These are phyloP conservation scores for Colletotrichum sublineola DNA, from an alignment of 2,329 filamentous ascomycete species.

Conservation along the genomic window DNA sequence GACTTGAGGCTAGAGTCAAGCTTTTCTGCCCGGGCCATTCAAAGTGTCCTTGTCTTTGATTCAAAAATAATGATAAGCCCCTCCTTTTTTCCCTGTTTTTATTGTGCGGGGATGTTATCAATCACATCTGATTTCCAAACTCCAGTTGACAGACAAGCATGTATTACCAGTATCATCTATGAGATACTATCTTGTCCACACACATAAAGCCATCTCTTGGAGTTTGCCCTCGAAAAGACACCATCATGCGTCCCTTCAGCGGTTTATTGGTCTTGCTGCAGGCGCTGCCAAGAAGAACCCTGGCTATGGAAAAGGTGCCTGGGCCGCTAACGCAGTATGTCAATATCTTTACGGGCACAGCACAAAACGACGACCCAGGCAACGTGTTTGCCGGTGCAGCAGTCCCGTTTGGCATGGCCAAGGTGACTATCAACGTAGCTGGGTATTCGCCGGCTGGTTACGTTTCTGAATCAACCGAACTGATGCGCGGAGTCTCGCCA, in stretches of 20 bases:
- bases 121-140: no score
- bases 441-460: slow-evolving; percentile 20
- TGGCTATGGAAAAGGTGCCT: not conserved
- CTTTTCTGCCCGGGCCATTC: no score
- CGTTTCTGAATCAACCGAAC: not conserved
- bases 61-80: no score
- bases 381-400: slow-evolving; percentile 22
- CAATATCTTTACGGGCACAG: slow-evolving; percentile 21
- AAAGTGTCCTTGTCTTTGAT: no score
- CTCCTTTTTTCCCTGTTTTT: no score
- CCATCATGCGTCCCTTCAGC: not conserved
- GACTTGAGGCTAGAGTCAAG: no score
- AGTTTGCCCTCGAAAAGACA: not conserved
- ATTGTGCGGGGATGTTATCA: no score
- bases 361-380: slow-evolving; percentile 14
- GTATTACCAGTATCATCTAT: no score
- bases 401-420: slow-evolving; percentile 18
- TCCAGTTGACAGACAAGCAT: no score
- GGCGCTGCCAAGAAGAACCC: not conserved
- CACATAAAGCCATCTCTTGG: not conserved
- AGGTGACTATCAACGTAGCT: not conserved
- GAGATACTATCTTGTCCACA: not conserved
- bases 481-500: slow-evolving; percentile 22
- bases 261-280: not conserved
- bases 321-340: slow-evolving; percentile 21